These are phyloP conservation scores for Biscogniauxia marginata DNA, from an alignment of 2,329 filamentous ascomycete species.

Conservation along the genomic window DNA sequence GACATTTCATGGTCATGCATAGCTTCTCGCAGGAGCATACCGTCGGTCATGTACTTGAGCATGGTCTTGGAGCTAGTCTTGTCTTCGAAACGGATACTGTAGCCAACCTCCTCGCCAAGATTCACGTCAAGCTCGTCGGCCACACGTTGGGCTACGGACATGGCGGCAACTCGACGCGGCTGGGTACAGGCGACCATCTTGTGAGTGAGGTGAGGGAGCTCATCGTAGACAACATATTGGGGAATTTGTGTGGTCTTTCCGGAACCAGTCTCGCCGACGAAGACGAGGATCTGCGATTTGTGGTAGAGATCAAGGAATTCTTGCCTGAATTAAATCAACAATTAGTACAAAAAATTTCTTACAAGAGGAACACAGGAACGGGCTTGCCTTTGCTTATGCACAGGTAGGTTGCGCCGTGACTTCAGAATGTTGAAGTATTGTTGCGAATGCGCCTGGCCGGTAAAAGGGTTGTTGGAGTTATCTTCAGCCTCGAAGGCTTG, in stretches of 20 bases:
- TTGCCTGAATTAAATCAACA: conserved; percentile 52
- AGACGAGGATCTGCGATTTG: conserved; percentile 91
- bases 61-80: conserved; percentile 84
- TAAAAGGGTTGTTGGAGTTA: conserved; percentile 83
- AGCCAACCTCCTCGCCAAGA: conserved; percentile 92
- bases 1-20: conserved; percentile 93
- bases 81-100: conserved; percentile 98
- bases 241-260: conserved; percentile 99
- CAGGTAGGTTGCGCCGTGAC: conserved; percentile 79
- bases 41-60: conserved; percentile 99
- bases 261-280: conserved; percentile 98
- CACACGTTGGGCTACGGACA: conserved; percentile 98
- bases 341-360: too few relatives aligned
- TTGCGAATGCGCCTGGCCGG: conserved; percentile 68
- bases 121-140: conserved; percentile 94
- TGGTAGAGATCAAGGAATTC: conserved; percentile 96
- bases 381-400: conserved; percentile 79
- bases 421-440: conserved; percentile 90
- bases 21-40: conserved; percentile 94
- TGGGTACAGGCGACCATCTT: conserved; percentile 98
- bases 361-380: neutral
- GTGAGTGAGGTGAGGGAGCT: conserved; percentile 78
- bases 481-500: conserved; percentile 76
- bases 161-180: conserved; percentile 94
- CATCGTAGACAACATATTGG: conserved; percentile 96